Base-by-base conservation (phyloP, 108 stramenopile genomes). In the Cyclostephanos tholiformis region DNA sequence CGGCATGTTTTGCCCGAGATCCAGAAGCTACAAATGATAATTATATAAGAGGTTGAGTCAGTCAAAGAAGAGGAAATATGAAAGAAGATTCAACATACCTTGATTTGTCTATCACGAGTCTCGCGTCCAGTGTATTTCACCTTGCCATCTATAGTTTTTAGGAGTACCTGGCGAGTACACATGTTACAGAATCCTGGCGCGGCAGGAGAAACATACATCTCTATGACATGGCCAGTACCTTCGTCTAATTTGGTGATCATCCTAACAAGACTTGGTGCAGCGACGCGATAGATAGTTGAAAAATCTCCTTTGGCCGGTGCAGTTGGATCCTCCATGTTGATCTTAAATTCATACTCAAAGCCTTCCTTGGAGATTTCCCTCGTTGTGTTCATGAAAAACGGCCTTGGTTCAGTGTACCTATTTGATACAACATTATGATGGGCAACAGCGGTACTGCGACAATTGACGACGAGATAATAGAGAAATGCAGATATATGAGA, bases 181-280 rank as follows among this genome's bases (percentile, higher is more conserved):
- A 75, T 57, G 39, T 82, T 71, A 41, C 70, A 82, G 32, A 71
- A 76, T 16, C 80, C 75, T 25, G 80, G 80, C 2, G 67, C 63
- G 14, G 74, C 50, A 14, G 80, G 80, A 11, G 75, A 53, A 48
- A 60, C 20, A 35, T 76, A 76, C 4, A 76, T n/a, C 44, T 76
- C 75, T 6, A 82, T 41, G 19, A 44, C 48, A 29, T 74, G 66
- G 17, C 16, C 36, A 0, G 75, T 69, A 2, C 75, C 80, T n/a
- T 63, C 70, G 0, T 64, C 44, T 49, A 30, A 2, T 75, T 46
- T 17, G 16, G 44, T 46, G 16, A 46, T 14, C 16, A 46, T 16
- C 16, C 16, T 46, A 0, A 46, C 0, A 16, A 16, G 44, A 46
- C 44, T 46, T 16, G 44, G 44, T 16, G 44, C 44, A 46, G 0